Evolutionary conservation across 768 basidiomycete species (phyloP).

Genomic region (Rhodocollybia butyracea): DNA sequence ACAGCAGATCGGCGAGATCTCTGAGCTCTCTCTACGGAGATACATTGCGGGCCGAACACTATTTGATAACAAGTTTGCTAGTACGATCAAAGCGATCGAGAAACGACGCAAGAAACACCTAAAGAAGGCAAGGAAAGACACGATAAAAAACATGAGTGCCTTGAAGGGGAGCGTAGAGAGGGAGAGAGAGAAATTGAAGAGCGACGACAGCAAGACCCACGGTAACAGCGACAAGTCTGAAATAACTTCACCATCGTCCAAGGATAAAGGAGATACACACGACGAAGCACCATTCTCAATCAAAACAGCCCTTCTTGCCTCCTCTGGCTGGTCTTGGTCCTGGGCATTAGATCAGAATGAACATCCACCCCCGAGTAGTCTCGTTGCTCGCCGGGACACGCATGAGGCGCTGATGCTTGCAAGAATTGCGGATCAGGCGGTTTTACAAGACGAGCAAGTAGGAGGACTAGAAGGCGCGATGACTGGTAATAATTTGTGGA

Average conservation of each 20-base stretch:
- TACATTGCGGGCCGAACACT: constrained; percentile 60
- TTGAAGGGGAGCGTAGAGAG: constrained; percentile 36
- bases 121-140: constrained; percentile 62
- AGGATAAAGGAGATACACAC: too few relatives aligned
- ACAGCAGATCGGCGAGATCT: constrained; percentile 68
- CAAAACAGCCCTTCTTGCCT: constrained; percentile 37
- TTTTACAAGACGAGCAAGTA: constrained; percentile 48
- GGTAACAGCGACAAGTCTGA: too few relatives aligned
- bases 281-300: constrained; percentile 9
- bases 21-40: constrained; percentile 72
- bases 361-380: constrained; percentile 86
- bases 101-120: constrained; percentile 64
- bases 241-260: too few relatives aligned
- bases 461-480: constrained; percentile 27
- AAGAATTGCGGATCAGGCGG: constrained; percentile 65
- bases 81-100: constrained; percentile 55
- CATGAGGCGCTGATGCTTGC: constrained; percentile 72
- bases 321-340: constrained; percentile 71
- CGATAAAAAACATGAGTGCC: constrained; percentile 47
- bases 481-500: constrained; percentile 75
- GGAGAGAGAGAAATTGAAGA: constrained; percentile 17
- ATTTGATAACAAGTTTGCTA: constrained; percentile 68
- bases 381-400: constrained; percentile 87
- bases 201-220: too few relatives aligned
- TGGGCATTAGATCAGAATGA: constrained; percentile 84